These are phyloP conservation scores for Lenzites betulinus DNA, from an alignment of 768 basidiomycete genomes.

Conservation along the genomic window DNA sequence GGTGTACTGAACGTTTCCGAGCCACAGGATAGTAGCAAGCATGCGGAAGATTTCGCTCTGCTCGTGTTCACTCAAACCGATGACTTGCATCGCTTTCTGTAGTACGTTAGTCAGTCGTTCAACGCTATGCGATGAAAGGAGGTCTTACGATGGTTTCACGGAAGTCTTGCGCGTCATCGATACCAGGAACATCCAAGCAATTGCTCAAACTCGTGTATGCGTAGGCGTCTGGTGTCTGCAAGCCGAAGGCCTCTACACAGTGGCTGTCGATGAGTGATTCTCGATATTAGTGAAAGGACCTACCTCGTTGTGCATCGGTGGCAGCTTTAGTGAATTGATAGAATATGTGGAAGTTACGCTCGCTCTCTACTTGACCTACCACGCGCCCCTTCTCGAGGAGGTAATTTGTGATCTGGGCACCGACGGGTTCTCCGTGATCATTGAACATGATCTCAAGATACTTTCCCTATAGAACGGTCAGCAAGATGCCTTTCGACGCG, in stretches of 20 bases:
- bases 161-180: slow-evolving; percentile 89
- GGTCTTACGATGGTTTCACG: slow-evolving; percentile 78
- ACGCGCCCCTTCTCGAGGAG: slow-evolving; percentile 96
- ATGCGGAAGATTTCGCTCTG: slow-evolving; percentile 93
- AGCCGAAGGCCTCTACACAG: slow-evolving; percentile 80
- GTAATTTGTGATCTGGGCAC: slow-evolving; percentile 98
- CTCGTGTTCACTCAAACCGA: slow-evolving; percentile 83
- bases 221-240: slow-evolving; percentile 96
- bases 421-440: slow-evolving; percentile 86
- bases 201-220: slow-evolving; percentile 91
- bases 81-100: slow-evolving; percentile 91
- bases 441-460: slow-evolving; percentile 99
- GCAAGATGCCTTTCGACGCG: background rate
- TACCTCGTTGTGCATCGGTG: slow-evolving; percentile 84
- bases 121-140: background rate
- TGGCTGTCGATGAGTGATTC: background rate
- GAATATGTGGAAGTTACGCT: slow-evolving; percentile 98
- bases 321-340: slow-evolving; percentile 99
- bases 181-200: slow-evolving; percentile 88
- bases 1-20: slow-evolving; percentile 91
- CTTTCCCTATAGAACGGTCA: slow-evolving; percentile 70
- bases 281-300: slow-evolving; percentile 21
- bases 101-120: slow-evolving; percentile 1
- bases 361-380: slow-evolving; percentile 94
- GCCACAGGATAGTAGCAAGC: slow-evolving; percentile 90